These are phyloP conservation scores for Kuraishia piskuri DNA, from an alignment of 805 yeast genomes.

Conservation along the genomic window DNA sequence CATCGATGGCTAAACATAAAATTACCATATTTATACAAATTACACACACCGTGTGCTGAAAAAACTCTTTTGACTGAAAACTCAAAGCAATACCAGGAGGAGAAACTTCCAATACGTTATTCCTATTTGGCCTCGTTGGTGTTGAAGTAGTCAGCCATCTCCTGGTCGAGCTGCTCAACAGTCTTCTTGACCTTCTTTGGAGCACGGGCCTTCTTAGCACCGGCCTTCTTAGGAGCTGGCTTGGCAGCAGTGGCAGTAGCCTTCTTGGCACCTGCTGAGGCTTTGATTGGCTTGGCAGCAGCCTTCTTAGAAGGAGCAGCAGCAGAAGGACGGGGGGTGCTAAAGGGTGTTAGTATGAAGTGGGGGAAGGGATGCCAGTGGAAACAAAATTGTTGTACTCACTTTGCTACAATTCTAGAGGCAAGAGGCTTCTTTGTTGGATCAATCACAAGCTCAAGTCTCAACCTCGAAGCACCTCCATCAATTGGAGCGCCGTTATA, in stretches of 20 bases:
- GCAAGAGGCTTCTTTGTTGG: slow-evolving; percentile 71
- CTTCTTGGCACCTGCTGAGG: slow-evolving; percentile 34
- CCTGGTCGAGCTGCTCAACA: slow-evolving; percentile 91
- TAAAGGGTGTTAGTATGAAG: background rate
- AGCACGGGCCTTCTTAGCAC: slow-evolving; percentile 35
- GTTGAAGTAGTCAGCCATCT: slow-evolving; percentile 89
- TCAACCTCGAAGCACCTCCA: slow-evolving; percentile 70
- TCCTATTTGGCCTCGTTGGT: slow-evolving; percentile 12
- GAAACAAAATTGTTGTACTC: slow-evolving; percentile 3
- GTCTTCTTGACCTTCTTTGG: slow-evolving; percentile 53
- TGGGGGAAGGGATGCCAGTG: background rate
- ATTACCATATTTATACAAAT: background rate
- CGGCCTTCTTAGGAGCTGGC: slow-evolving; percentile 18
- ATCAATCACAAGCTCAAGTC: slow-evolving; percentile 75
- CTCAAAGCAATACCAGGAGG: background rate
- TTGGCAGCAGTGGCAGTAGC: slow-evolving; percentile 41
- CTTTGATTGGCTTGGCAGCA: slow-evolving; percentile 9
- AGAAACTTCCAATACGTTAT: background rate
- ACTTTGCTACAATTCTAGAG: slow-evolving; percentile 58
- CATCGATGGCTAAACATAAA: background rate
- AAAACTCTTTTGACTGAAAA: background rate
- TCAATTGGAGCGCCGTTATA: slow-evolving; percentile 94
- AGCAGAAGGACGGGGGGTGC: slow-evolving; percentile 6
- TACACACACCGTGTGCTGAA: background rate
- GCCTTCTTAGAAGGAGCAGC: slow-evolving; percentile 9